Base-by-base conservation (phyloP, 2,329 filamentous ascomycete species). In the Xylaria sp. region DNA sequence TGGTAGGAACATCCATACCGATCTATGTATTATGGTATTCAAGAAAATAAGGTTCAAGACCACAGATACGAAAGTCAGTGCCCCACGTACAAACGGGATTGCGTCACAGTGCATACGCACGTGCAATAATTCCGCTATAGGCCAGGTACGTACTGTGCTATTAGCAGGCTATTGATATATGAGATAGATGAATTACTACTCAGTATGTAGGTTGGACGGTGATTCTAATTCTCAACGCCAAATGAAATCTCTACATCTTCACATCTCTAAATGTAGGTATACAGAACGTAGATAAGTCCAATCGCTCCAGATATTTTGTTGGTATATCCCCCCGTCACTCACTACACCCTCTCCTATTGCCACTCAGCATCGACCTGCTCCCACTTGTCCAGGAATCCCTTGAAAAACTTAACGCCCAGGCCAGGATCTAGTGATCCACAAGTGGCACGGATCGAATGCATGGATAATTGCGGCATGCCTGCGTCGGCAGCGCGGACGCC, bases 371-470 rank as follows among this genome's bases (percentile, higher is more conserved):
- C 94, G 51, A 98, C 91, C 76, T 87, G 86, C 84, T 97, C 94
- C 84, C 91, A 98, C 71, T 91, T 84, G 76, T 97, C 93, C 74
- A 97, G 87, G 80, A 97, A 97, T 1, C 91, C 94, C 84, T 93
- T 92, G 83, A 97, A 98, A 73, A 94, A 89, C 82, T 93, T 91
- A 20, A 96, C 92, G 3, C 94, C 95, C 73, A 98, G 82, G 0
- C 95, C 95, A 0, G 95, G 95, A 78, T 98, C 95, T 72, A 94
- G 80, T 46, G 88, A 88, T 2, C 95, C 95, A 0, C 93, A 97
- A 0, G 94, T 97, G 0, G 95, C 95, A 32, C 95, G 88, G 73
- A 98, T 92, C 62, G 90, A 93, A 81, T 98, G 95, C 95, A 98
- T 98, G 77, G 92, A 95, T 75, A 98, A 82, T 83, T 98, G 95